Base-by-base conservation (phyloP, 202 grass and related monocot genomes). In the Schoenoplectus triqueter region DNA sequence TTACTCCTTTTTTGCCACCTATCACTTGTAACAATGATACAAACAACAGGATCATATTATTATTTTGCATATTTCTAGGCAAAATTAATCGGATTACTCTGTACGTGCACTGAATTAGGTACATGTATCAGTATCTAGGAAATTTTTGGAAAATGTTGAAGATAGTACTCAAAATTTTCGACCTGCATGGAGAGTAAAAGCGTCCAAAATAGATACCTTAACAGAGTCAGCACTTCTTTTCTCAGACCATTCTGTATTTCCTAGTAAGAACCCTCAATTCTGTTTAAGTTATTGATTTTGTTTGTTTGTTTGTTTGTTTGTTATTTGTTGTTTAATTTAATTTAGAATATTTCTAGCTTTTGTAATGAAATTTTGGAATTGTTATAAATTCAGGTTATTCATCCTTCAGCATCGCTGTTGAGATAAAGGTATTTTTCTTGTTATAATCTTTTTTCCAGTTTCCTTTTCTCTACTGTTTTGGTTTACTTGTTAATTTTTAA, bases 181-280 rank as follows among this genome's bases (percentile, higher is more conserved):
- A 75, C 96, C 93, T 85, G 20, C 69, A 84, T 91, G 91, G 91
- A 88, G 93, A 72, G 86, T 99, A 82, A 84, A 91, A 86, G 88
- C 87, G 65, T 89, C 91, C 17, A 61, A 86, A 90, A 91, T 95
- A 68, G 91, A 99, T 85, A 85, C 61, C 13, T 69, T 51, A 2
- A 78, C 86, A 64, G 87, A 87, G 81, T 92, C 90, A 46, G 91
- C 88, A 75, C 88, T 99, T 90, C 90, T 99, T 80, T 86, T 98
- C 78, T 84, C 91, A 77, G 96, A 98, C 69, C 93, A 95, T 86
- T 94, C 96, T 55, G 61, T 92, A 76, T 94, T 98, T 87, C 78
- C 86, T 73, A 82, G 96, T 94, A 94, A 87, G 75, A 57, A 70
- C 1, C 44, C 64, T 68, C 15, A 31, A 70, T 59, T 83, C 51